Evolutionary conservation across 495 filamentous ascomycete genomes (phyloP), one percentile per base, ranked within the genome.

Genomic region (Neurospora tetraspora): DNA sequence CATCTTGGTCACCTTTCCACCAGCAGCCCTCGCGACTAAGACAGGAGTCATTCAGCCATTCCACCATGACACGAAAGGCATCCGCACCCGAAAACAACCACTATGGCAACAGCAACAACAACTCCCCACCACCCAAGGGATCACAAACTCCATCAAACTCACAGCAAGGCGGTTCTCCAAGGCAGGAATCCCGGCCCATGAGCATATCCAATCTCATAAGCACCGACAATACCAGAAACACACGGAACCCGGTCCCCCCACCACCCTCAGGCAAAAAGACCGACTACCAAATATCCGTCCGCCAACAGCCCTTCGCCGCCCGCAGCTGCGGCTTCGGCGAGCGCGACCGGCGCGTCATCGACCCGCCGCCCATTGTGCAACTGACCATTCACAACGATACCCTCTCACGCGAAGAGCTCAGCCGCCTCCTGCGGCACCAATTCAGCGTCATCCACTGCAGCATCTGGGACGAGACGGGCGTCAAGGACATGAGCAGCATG

Each of bases 301-400:
- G 96, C 16, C 96, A 99, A 78, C 96, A 99, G 75, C 96, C 96
- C 39, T 84, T 90, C 5, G 94, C 93, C 7, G 96, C 95, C 47
- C 89, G 96, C 77, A 93, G 94, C 68, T 98, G 96, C 81, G 95
- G 96, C 9, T 97, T 96, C 74, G 94, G 94, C 70, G 96, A 98
- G 80, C 84, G 95, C 76, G 96, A 99, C 80, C 91, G 96, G 37
- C 88, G 96, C 71, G 93, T 97, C 37, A 93, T 99, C 68, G 96
- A 99, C 76, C 96, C 96, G 16, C 96, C 96, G 12, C 96, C 96
- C 31, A 97, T 99, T 76, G 88, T 99, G 16, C 92, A 98, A 77
- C 89, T 99, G 39, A 87, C 88, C 31, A 86, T 97, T 68, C 89
- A 87, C 61, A 89, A 95, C 74, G 88, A 81, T 76, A 89, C 79